Conservation (phyloP, 2,329 filamentous ascomycete species). For the Eutypa lata region DNA sequence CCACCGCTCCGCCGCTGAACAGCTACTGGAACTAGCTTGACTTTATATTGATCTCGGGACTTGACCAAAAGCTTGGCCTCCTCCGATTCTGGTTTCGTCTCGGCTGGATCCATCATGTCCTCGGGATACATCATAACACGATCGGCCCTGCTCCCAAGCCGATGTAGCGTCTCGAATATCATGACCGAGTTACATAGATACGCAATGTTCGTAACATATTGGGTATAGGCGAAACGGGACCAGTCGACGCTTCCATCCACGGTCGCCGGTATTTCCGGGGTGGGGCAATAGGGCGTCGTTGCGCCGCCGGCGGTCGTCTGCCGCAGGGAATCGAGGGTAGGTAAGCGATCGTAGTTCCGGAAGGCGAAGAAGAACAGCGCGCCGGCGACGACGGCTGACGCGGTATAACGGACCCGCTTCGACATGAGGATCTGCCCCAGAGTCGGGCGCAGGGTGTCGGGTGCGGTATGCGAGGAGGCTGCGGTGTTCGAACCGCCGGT, state of each 20-base stretch:
- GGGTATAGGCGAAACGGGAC: slow-evolving; percentile 44
- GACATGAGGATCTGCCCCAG: slow-evolving; percentile 33
- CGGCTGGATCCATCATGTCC: slow-evolving; percentile 31
- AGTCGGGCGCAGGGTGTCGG: slow-evolving; percentile 25
- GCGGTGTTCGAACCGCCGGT: slow-evolving; percentile 1
- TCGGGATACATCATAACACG: slow-evolving; percentile 45
- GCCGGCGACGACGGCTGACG: slow-evolving; percentile 19
- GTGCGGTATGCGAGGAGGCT: slow-evolving; percentile 9
- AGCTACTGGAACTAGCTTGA: slow-evolving; percentile 40
- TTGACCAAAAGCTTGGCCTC: slow-evolving; percentile 36
- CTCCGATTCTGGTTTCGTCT: slow-evolving; percentile 20
- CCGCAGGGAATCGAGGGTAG: slow-evolving; percentile 23
- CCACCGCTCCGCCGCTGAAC: slow-evolving; percentile 33
- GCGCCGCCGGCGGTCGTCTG: slow-evolving; percentile 3
- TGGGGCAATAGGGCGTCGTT: slow-evolving; percentile 18
- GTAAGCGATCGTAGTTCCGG: slow-evolving; percentile 27
- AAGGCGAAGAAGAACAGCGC: slow-evolving; percentile 25
- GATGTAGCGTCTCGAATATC: slow-evolving; percentile 43
- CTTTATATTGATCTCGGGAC: slow-evolving; percentile 42
- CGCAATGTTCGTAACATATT: slow-evolving; percentile 45
- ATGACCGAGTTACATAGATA: slow-evolving; percentile 51
- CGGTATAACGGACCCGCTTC: slow-evolving; percentile 29
- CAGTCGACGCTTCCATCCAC: slow-evolving; percentile 32
- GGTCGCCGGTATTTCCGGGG: slow-evolving; percentile 16
- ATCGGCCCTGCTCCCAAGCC: slow-evolving; percentile 40